Base-by-base conservation (phyloP, 1,284 basidiomycete species). In the Ganoderma sinense region DNA sequence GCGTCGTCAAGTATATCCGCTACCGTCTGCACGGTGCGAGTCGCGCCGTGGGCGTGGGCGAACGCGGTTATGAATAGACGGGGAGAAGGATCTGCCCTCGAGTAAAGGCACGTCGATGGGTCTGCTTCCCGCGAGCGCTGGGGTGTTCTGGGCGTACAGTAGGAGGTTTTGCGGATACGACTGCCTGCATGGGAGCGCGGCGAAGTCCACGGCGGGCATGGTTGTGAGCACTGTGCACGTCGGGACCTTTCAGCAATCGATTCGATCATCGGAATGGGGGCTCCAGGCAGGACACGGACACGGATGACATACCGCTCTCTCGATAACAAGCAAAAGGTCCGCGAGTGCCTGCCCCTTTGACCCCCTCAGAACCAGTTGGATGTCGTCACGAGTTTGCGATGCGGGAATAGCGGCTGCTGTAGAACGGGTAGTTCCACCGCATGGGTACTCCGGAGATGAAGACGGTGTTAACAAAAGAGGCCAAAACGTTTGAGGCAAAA, bases 331-430 rank as follows among this genome's bases (percentile, higher is more conserved):
- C 13, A 68, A 41, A 71, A 61, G 66, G 66, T 69, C 68, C 72
- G 66, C 63, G 66, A 71, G 69, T 73, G 69, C 72, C 69, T 73
- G 72, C 41, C 64, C 72, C 72, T 73, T 64, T 63, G 61, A 66
- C 59, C 65, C 55, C 23, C 36, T 51, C 67, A 66, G 70, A 65
- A 66, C 29, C 36, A 58, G 14, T 60, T 55, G 40, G 58, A 53
- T 43, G 40, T 64, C 65, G 65, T 73, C 69, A 71, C 69, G 72
- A 43, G 72, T 65, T 60, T 48, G 36, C 31, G 33, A 36, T 45
- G 48, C 45, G 63, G 48, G 41, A 40, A 48, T 45, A 51, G 26
- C 14, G 5, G 59, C 56, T 66, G 61, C 60, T 39, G 43, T 62
- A 56, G n/a, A 63, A 26, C 40, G 43, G 43, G 29, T 33, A 23